Evolutionary conservation across 1,284 basidiomycete genomes (phyloP).

Genomic region (Inonotus obliquus): DNA sequence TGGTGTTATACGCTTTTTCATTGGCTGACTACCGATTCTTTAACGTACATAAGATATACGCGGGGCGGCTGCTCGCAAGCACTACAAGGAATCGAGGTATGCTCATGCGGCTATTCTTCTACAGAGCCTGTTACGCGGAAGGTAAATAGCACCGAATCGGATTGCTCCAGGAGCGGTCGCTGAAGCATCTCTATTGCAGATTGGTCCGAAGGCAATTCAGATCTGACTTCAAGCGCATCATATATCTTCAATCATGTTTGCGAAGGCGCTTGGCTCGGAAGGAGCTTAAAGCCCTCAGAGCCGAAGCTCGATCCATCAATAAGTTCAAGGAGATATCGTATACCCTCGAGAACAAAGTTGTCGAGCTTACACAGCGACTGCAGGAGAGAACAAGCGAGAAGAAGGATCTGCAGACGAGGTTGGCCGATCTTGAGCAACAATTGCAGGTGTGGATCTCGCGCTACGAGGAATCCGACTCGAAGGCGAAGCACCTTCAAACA

Average conservation of each 20-base stretch:
- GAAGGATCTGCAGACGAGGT: slow-evolving; percentile 76
- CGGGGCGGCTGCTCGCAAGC: slow-evolving; percentile 70
- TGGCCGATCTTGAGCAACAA: slow-evolving; percentile 81
- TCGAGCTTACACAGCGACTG: slow-evolving; percentile 95
- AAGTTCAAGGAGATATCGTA: slow-evolving; percentile 99
- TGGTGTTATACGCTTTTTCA: not conserved
- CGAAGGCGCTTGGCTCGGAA: slow-evolving; percentile 86
- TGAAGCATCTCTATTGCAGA: slow-evolving; percentile 36
- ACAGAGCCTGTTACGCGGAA: slow-evolving; percentile 85
- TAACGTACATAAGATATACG: slow-evolving; percentile 59
- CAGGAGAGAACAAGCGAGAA: slow-evolving; percentile 92
- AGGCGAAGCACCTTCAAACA: slow-evolving; percentile 69
- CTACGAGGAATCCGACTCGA: slow-evolving; percentile 85
- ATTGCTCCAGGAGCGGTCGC: not conserved
- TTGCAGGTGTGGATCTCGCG: slow-evolving; percentile 81
- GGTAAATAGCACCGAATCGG: slow-evolving; percentile 39
- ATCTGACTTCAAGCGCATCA: slow-evolving; percentile 67
- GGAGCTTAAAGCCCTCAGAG: slow-evolving; percentile 78
- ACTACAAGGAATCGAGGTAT: slow-evolving; percentile 59
- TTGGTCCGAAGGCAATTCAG: slow-evolving; percentile 61
- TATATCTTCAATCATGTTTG: slow-evolving; percentile 89
- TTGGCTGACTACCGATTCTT: slow-evolving; percentile 5
- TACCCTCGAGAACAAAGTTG: slow-evolving; percentile 97
- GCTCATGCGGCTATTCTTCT: slow-evolving; percentile 67
- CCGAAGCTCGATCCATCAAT: slow-evolving; percentile 93